Evolutionary conservation across 2,329 filamentous ascomycete species (phyloP).

Genomic region (Colletotrichum costaricense): DNA sequence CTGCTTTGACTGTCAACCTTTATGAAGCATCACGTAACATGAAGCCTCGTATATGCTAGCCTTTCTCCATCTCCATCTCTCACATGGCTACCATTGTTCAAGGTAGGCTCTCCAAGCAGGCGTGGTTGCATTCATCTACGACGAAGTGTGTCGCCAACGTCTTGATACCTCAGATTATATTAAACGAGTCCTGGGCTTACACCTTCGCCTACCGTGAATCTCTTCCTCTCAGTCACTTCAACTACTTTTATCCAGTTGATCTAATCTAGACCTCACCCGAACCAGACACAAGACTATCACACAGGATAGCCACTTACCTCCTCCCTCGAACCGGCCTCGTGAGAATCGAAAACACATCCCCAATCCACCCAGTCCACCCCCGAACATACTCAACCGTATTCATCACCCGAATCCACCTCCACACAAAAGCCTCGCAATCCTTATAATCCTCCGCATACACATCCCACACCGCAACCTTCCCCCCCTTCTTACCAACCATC

Average conservation of each 20-base stretch:
- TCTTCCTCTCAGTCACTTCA: not conserved
- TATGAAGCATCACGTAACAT: no score
- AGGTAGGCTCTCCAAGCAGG: not conserved
- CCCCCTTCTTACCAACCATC: not conserved
- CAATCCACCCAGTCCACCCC: conserved; percentile 64
- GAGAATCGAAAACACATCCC: conserved; percentile 36
- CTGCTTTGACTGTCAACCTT: no score
- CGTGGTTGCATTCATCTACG: not conserved
- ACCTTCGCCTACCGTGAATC: not conserved
- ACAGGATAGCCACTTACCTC: not conserved
- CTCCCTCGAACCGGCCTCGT: not conserved
- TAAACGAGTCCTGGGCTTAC: not conserved
- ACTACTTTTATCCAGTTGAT: not conserved
- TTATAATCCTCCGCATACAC: conserved; percentile 69
- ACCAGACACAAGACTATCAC: no score
- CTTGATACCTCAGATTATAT: not conserved
- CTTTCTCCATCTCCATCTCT: not conserved
- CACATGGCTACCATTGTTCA: not conserved
- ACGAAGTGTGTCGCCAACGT: not conserved
- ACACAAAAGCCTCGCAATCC: conserved; percentile 66
- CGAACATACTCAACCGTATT: conserved; percentile 60
- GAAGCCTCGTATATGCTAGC: not conserved
- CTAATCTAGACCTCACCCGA: no score
- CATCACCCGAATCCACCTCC: conserved; percentile 63
- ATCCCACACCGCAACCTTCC: conserved; percentile 66